phyloP scores from a whole-genome alignment of 2,329 filamentous ascomycete genomes.

The Ceratocystis variospora region DNA sequence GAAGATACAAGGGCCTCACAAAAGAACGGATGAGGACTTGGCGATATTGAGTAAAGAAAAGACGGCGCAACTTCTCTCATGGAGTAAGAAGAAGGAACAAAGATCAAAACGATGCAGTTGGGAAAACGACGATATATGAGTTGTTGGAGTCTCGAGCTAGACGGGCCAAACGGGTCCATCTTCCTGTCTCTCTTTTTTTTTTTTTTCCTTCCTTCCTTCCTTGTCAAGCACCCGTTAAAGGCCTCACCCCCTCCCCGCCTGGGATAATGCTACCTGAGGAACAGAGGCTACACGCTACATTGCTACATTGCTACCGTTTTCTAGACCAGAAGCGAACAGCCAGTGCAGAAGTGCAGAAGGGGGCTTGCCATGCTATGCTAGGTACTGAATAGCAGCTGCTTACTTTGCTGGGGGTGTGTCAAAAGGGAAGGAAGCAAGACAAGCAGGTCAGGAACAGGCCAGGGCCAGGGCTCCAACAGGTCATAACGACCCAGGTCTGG shows the following conservation, averaged over 20 bases:
- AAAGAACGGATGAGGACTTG: background rate
- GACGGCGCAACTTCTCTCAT: background rate
- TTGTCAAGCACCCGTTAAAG: background rate
- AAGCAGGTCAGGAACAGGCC: background rate
- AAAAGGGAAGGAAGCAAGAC: no score
- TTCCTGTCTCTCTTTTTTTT: background rate
- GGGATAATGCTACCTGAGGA: background rate
- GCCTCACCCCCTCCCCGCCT: background rate
- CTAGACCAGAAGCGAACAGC: no score
- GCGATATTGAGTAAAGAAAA: constrained; percentile 4
- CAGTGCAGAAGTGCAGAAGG: no score
- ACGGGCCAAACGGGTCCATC: background rate
- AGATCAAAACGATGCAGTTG: background rate
- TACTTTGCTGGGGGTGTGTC: no score
- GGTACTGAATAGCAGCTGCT: no score
- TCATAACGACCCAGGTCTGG: background rate
- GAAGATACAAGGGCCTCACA: constrained; percentile 2
- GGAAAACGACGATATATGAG: constrained; percentile 11
- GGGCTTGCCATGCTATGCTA: no score
- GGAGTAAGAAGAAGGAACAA: constrained; percentile 3
- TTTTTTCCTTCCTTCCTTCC: background rate
- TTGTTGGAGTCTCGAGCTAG: constrained; percentile 2
- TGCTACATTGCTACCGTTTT: background rate
- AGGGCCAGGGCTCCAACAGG: background rate
- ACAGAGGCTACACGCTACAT: no score